Conservation (phyloP, 495 filamentous ascomycete species). For the Trichoderma asperelloides region DNA sequence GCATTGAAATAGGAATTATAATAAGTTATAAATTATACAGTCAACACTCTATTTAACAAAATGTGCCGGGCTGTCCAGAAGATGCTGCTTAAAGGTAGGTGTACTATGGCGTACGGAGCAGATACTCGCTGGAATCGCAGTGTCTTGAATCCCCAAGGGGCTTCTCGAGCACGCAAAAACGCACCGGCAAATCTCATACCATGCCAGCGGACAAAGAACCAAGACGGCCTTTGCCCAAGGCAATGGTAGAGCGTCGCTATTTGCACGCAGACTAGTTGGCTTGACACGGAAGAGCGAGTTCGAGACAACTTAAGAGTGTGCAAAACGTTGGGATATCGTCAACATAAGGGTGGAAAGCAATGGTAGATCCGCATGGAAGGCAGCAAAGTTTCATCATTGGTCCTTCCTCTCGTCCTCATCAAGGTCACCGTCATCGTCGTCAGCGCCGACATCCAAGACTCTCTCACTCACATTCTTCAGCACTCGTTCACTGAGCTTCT, state of each 20-base stretch:
- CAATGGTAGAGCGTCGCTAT: conserved; percentile 46
- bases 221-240: conserved; percentile 10
- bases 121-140: background rate
- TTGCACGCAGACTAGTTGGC: conserved; percentile 93
- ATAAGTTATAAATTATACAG: background rate
- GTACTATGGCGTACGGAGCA: conserved; percentile 4
- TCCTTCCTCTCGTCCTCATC: conserved; percentile 24
- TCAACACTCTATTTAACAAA: background rate
- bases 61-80: background rate
- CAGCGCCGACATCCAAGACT: conserved; percentile 74
- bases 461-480: conserved; percentile 68
- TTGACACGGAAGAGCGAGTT: conserved; percentile 59
- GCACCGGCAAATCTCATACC: conserved; percentile 6
- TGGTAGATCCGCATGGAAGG: background rate
- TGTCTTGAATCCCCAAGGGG: background rate
- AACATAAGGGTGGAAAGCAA: background rate
- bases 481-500: conserved; percentile 55
- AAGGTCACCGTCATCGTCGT: conserved; percentile 62
- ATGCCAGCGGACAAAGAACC: background rate
- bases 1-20: no score
- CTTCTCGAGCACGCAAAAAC: background rate
- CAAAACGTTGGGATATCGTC: conserved; percentile 24
- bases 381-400: background rate
- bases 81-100: background rate
- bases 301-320: conserved; percentile 95